phyloP scores from a whole-genome alignment of 371 early-diverging fungal genomes.

The Circinella umbellata region DNA sequence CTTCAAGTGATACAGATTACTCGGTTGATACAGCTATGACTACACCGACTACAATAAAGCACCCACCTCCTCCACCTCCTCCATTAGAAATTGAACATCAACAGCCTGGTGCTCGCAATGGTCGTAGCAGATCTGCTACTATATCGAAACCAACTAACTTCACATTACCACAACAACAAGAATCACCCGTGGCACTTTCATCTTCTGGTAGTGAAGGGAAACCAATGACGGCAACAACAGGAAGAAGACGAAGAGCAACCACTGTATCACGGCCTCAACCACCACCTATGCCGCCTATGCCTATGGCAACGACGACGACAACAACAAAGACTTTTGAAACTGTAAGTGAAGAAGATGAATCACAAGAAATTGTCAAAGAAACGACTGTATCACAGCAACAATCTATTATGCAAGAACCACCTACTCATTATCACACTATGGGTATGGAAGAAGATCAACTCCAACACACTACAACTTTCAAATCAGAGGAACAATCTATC shows the following conservation, averaged over 20 bases:
- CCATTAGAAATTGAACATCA: background rate
- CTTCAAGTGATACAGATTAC: conserved; percentile 26
- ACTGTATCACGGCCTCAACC: conserved; percentile 20
- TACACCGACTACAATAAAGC: conserved; percentile 19
- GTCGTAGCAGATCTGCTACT: background rate
- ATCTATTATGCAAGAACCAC: background rate
- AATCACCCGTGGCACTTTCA: background rate
- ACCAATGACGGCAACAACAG: conserved; percentile 1
- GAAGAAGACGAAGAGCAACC: conserved; percentile 21
- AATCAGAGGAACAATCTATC: no score
- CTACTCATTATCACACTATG: no score
- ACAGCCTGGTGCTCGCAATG: background rate
- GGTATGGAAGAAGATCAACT: no score
- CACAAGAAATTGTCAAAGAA: background rate
- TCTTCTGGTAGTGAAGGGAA: conserved; percentile 1
- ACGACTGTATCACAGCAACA: background rate
- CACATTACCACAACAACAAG: background rate
- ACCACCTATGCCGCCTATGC: background rate
- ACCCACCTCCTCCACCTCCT: background rate
- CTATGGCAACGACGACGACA: background rate
- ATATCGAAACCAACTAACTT: background rate
- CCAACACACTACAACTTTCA: no score
- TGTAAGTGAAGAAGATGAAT: background rate
- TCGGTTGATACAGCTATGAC: conserved; percentile 42
- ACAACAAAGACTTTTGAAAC: background rate